Evolutionary conservation across 1,284 basidiomycete genomes (phyloP), one percentile per base, ranked within the genome.

Genomic region (Rhodotorula mucilaginosa): DNA sequence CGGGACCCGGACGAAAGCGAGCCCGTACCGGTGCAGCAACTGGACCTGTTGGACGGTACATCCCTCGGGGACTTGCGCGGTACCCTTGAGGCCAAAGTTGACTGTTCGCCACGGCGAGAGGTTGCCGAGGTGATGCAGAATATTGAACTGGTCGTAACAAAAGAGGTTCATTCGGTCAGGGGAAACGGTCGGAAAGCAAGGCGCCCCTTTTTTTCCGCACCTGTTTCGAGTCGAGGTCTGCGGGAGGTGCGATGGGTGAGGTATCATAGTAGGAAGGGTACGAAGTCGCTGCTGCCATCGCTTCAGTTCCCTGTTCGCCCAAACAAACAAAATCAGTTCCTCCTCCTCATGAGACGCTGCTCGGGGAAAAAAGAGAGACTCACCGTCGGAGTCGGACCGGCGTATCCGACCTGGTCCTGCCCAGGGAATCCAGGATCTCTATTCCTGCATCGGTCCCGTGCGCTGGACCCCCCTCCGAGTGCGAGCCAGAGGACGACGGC

Each of bases 101-200:
- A 91, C 88, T 69, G 88, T 90, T 80, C 89, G 91, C 89, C 90
- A 92, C 13, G 92, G 92, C 0, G 89, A 88, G 54, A 93, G 81
- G 78, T 92, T 92, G 0, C 92, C 92, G 90, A 91, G 92, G 61
- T 86, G 85, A 77, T 85, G 87, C 81, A 91, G 87, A 52, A 93
- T 78, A 79, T 89, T 86, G 76, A 86, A 86, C 23, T 74, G 52
- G 23, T 23, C 2, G 34, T 15, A 19, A 3, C 2, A 2, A 2
- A 7, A 5, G 10, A 6, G 19, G 10, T 5, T 7, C 47, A 13
- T 49, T 34, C 52, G 51, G 16, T 19, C 15, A 2, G 23, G 39
- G 0, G 7, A 19, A 5, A 2, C 6, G 29, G 8, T 5, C 8
- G 4, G 23, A 5, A 18, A 7, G 23, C n/a, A n/a, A n/a, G 7